Evolutionary conservation across 2,329 filamentous ascomycete species (phyloP), one percentile per base, ranked within the genome.

Genomic region (Davidsoniella australis): DNA sequence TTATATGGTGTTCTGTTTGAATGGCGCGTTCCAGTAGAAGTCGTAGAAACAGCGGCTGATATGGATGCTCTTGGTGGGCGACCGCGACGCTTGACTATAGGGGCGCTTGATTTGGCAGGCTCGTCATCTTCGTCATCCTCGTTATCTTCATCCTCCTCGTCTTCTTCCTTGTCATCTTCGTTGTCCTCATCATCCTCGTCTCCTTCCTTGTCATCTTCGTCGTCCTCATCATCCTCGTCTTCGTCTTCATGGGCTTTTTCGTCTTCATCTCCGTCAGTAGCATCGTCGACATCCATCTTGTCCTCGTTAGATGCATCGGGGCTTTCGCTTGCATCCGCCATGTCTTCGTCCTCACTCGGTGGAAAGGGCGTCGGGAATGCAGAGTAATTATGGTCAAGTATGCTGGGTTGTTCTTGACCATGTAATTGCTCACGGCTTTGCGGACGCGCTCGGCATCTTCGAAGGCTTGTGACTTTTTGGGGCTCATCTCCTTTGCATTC

Each of bases 391-490:
- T 73, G 70, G 14, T 71, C 54, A 77, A 75, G 62, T 94, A 94
- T 14, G 84, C 85, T 12, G 87, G 86, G 58, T 94, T 94, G 57
- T 81, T 74, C 62, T 83, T 83, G 50, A 80, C 81, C 86, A 94
- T 94, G 62, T 79, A 86, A 58, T 88, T 89, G 61, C 83, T 88
- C 39, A 89, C 72, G 2, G 85, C 80, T 65, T 94, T 94, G 43
- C 87, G 75, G 42, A 94, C 75, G 45, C 85, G 78, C 63, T 94
- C 87, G 7, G 87, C 85, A 66, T 94, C 86, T 41, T 86, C 81
- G 60, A 82, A 89, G 37, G 82, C 71, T 51, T 77, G 67, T 0
- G 84, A 85, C 41, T 73, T 74, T 56, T 81, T 81, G 53, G 80
- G 72, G 59, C 89, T 89, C 65, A 78, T 91, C 48, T 85, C 79